phyloP scores from a whole-genome alignment of 176 grass and related monocot species.

The Oryza glaberrima region DNA sequence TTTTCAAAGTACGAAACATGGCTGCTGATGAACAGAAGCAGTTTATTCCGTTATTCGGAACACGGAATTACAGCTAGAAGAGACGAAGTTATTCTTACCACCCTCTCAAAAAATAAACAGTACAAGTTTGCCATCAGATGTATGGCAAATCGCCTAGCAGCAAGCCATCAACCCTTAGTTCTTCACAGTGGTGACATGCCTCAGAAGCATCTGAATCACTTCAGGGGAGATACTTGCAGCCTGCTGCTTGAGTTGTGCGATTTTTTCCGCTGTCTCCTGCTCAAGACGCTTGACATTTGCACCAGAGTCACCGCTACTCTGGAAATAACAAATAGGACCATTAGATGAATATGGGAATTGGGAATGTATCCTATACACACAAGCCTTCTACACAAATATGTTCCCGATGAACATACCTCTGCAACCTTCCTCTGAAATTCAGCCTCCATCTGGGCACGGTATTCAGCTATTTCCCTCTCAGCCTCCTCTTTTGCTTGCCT shows the following conservation, averaged over 20 bases:
- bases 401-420: slow-evolving; percentile 52
- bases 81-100: slow-evolving; percentile 30
- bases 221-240: slow-evolving; percentile 59
- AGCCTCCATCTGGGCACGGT: slow-evolving; percentile 74
- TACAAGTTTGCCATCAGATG: slow-evolving; percentile 29
- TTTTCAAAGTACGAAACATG: slow-evolving; percentile 7
- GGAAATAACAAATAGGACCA: slow-evolving; percentile 11
- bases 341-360: too few relatives aligned
- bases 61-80: slow-evolving; percentile 44
- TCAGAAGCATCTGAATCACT: slow-evolving; percentile 86
- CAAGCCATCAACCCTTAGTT: slow-evolving; percentile 44
- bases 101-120: slow-evolving; percentile 40
- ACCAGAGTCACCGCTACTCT: slow-evolving; percentile 82
- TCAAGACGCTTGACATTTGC: slow-evolving; percentile 84
- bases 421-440: slow-evolving; percentile 80
- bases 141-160: background rate
- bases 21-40: slow-evolving; percentile 16
- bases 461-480: slow-evolving; percentile 75
- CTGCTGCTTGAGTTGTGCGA: slow-evolving; percentile 60
- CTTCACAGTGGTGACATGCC: slow-evolving; percentile 81
- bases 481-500: slow-evolving; percentile 94
- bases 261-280: slow-evolving; percentile 69
- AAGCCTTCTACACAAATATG: too few relatives aligned
- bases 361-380: too few relatives aligned
- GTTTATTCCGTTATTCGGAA: slow-evolving; percentile 36